These are phyloP conservation scores for Dryas drummondii DNA, from an alignment of 306 rosid genomes.

Conservation along the genomic window DNA sequence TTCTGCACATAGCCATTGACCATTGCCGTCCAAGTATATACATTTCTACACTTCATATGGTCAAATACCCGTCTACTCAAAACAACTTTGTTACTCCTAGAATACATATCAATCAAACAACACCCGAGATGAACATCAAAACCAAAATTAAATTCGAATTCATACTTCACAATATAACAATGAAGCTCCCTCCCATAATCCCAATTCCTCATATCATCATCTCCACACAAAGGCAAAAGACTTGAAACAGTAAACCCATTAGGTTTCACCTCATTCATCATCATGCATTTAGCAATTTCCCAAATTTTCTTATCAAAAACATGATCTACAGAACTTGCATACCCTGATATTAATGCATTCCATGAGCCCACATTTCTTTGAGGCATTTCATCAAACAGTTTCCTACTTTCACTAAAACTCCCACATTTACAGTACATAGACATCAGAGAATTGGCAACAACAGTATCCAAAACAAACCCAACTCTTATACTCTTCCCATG, in stretches of 20 bases:
- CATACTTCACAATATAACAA: slow-evolving; percentile 57
- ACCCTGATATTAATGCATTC: slow-evolving; percentile 64
- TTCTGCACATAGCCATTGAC: slow-evolving; percentile 58
- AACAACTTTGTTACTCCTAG: slow-evolving; percentile 45
- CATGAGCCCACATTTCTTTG: slow-evolving; percentile 58
- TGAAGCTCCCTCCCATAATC: slow-evolving; percentile 75
- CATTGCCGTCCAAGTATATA: slow-evolving; percentile 76
- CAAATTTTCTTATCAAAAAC: slow-evolving; percentile 30
- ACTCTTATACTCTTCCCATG: slow-evolving; percentile 58
- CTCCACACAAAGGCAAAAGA: slow-evolving; percentile 48
- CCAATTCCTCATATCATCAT: slow-evolving; percentile 27
- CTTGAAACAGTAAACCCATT: slow-evolving; percentile 66
- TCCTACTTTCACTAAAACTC: slow-evolving; percentile 36
- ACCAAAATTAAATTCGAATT: slow-evolving; percentile 35
- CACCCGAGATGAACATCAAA: slow-evolving; percentile 67
- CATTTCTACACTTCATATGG: slow-evolving; percentile 56
- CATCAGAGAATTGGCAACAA: slow-evolving; percentile 67
- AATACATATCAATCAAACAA: slow-evolving; percentile 84
- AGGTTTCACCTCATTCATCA: slow-evolving; percentile 49
- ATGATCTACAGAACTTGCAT: slow-evolving; percentile 26
- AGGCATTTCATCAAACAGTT: slow-evolving; percentile 75
- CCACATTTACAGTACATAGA: slow-evolving; percentile 65
- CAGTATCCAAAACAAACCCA: slow-evolving; percentile 56
- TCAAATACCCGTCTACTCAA: slow-evolving; percentile 58
- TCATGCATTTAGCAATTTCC: slow-evolving; percentile 46